Conservation (phyloP, 1,284 basidiomycete genomes). For the Erythrobasidium hasegawianum region DNA sequence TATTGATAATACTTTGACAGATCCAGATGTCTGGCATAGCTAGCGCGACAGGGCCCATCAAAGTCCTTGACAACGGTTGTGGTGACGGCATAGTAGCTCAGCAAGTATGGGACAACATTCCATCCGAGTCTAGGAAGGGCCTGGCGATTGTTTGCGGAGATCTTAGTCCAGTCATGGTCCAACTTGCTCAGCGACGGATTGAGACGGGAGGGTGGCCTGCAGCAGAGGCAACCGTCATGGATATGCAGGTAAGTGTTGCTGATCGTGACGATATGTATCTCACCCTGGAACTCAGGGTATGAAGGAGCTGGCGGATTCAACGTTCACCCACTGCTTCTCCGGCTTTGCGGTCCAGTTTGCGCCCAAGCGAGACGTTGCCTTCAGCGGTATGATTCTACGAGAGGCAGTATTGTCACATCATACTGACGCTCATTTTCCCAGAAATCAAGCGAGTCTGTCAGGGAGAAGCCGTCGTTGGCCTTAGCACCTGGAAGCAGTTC, state of each 20-base stretch:
- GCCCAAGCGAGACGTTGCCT: too few species aligned
- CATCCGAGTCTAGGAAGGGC: neutral
- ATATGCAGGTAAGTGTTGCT: conserved; percentile 11
- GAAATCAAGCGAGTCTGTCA: neutral
- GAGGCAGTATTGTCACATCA: too few species aligned
- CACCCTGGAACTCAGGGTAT: too few species aligned
- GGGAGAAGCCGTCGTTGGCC: conserved; percentile 8
- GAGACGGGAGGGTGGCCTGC: conserved; percentile 14
- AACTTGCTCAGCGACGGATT: conserved; percentile 3
- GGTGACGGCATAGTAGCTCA: conserved; percentile 3
- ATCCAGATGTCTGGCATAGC: conserved; percentile 9
- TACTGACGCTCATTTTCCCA: too few species aligned
- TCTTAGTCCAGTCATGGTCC: conserved; percentile 11
- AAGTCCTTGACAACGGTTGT: conserved; percentile 19
- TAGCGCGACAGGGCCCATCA: neutral
- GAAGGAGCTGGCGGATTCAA: too few species aligned
- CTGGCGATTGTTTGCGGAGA: conserved; percentile 9
- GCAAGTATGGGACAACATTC: neutral
- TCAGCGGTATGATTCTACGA: too few species aligned
- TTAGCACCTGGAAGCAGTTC: conserved; percentile 18
- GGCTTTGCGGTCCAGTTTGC: too few species aligned
- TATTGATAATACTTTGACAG: neutral
- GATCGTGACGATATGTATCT: too few species aligned
- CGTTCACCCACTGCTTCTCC: too few species aligned
- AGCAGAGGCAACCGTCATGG: conserved; percentile 6